These are phyloP conservation scores for Mimosa bimucronata DNA, from an alignment of 306 rosid genomes.

Conservation along the genomic window DNA sequence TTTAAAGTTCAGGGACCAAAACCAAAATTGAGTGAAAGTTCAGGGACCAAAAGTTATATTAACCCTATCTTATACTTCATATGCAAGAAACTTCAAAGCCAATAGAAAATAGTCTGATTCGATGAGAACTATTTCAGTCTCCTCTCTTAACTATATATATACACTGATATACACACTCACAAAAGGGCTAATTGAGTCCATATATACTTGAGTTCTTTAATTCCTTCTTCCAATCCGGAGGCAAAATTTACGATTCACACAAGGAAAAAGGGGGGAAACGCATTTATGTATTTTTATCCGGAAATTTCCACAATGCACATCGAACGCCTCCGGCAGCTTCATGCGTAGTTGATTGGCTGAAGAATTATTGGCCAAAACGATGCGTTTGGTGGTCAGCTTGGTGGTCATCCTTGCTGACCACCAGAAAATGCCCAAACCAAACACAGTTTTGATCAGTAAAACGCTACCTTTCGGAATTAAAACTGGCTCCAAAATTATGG, in stretches of 20 bases:
- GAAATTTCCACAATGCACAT: no score
- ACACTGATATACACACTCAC: no score
- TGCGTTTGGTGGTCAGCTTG: background rate
- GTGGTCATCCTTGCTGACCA: background rate
- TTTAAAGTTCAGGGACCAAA: no score
- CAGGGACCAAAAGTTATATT: no score
- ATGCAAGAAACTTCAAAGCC: background rate
- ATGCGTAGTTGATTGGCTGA: no score
- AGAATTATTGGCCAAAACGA: background rate
- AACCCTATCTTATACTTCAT: no score
- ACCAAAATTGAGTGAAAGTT: no score
- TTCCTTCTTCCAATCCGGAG: background rate
- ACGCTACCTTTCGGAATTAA: background rate
- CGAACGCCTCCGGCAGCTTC: no score
- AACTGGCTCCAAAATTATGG: background rate
- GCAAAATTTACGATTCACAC: background rate
- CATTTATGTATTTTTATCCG: no score
- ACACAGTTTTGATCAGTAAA: background rate
- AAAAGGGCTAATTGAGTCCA: background rate
- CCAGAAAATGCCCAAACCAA: background rate
- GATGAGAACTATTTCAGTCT: background rate
- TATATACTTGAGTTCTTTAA: background rate
- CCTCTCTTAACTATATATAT: background rate
- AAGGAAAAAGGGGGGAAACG: no score
- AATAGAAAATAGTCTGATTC: background rate